Base-by-base conservation (phyloP, 352 stramenopile species). In the Globisporangium carolinianum region DNA sequence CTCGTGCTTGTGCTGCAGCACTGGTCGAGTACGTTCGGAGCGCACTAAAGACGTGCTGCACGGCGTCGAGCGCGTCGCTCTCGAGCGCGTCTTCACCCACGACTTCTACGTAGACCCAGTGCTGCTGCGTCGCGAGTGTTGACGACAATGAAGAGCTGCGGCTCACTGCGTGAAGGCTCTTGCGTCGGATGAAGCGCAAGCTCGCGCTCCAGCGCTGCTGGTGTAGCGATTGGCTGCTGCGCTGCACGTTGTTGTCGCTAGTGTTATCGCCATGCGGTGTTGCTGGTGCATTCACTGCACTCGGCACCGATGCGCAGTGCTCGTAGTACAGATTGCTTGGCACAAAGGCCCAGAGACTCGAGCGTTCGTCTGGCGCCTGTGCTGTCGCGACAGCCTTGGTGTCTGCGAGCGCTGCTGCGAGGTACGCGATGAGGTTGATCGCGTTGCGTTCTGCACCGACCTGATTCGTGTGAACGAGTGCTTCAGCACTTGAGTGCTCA, bases 101-200 rank as follows among this genome's bases (percentile, higher is more conserved):
- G 17, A 88, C 38, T 51, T 88, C 74, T 2, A 54, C 70, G 55
- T 88, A 88, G 6, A 88, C 66, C 78, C 78, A 85, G 4, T 48
- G 51, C 7, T 32, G 39, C 11, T 6, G 7, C 2, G 24, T 63
- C 15, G 18, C 3, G 11, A 42, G 37, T 4, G 48, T 9, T 38
- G 37, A 42, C n/a, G 32, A 42, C 24, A 32, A 32, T 32, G 24
- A 32, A 32, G 24, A 32, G 4, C 24, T 10, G 17, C 10, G 8
- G 2, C 6, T 32, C n/a, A 14, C 11, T 15, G 57, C 18, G 24
- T 67, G 49, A 36, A 54, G 4, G 32, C 58, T 62, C 54, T 59
- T 65, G n/a, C 65, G 51, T n/a, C 57, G 61, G 18, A 68, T 38
- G 45, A 66, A 57, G 24, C 57, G 55, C 55, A 65, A 60, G 35